These are phyloP conservation scores for Solanum ossicruentum DNA, from an alignment of 257 asterid species.

Conservation along the genomic window DNA sequence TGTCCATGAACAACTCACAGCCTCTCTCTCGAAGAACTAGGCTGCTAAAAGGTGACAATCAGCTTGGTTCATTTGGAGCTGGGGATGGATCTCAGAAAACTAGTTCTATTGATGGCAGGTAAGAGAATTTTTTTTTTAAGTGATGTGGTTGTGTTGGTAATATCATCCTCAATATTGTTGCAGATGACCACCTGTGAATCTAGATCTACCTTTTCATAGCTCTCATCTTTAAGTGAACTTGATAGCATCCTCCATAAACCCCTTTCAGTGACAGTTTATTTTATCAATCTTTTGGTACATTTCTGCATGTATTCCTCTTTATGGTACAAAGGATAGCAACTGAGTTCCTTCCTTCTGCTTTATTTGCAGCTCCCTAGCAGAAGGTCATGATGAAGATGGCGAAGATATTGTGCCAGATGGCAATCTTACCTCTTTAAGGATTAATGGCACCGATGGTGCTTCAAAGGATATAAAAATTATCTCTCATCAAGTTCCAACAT, in stretches of 20 bases:
- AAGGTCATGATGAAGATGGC: slow-evolving; percentile 74
- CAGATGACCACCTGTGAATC: not conserved
- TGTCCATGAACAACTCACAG: slow-evolving; percentile 52
- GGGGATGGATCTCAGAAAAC: slow-evolving; percentile 57
- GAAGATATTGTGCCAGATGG: slow-evolving; percentile 24
- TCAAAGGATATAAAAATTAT: slow-evolving; percentile 32
- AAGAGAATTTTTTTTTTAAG: not conserved
- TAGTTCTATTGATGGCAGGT: slow-evolving; percentile 82
- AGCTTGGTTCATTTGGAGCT: slow-evolving; percentile 29
- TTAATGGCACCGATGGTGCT: slow-evolving; percentile 49
- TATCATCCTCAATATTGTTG: not conserved
- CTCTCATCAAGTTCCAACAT: slow-evolving; percentile 61
- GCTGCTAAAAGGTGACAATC: slow-evolving; percentile 61
- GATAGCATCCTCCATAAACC: not conserved
- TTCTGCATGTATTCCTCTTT: not conserved
- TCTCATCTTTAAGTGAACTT: not conserved
- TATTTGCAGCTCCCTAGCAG: slow-evolving; percentile 52
- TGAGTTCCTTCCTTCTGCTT: slow-evolving; percentile 4
- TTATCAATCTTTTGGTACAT: not conserved
- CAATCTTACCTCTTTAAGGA: slow-evolving; percentile 42
- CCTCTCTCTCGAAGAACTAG: slow-evolving; percentile 95
- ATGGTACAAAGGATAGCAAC: not conserved
- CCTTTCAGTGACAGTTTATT: not conserved
- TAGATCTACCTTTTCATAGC: not conserved
- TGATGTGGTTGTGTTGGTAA: not conserved